Conservation (phyloP, 179 eudicot species). For the Silene coronaria region DNA sequence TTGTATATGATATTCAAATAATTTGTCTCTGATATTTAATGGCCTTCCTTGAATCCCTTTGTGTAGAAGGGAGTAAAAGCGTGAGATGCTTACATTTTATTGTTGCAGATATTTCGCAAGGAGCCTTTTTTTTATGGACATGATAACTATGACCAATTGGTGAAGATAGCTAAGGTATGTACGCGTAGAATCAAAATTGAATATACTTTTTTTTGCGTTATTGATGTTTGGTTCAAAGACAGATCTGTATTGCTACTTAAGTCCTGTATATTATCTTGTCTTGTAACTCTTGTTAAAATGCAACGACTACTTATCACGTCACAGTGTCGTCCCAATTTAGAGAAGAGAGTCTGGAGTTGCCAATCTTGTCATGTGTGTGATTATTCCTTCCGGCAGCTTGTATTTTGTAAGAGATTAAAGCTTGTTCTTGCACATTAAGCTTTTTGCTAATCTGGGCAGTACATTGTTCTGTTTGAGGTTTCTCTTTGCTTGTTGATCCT, state of each 20-base stretch:
- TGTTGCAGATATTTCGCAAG: conserved; percentile 78
- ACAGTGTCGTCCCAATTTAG: background rate
- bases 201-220: background rate
- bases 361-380: background rate
- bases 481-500: background rate
- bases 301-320: too few species aligned
- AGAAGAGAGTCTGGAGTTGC: background rate
- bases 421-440: background rate
- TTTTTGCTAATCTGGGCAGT: background rate
- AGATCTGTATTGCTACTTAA: background rate
- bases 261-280: background rate
- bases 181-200: background rate
- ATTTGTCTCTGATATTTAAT: background rate
- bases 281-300: too few species aligned
- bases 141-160: conserved; percentile 88
- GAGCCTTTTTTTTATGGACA: conserved; percentile 95
- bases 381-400: background rate
- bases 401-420: too few species aligned
- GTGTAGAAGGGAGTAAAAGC: background rate
- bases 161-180: conserved; percentile 86
- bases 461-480: background rate
- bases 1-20: background rate
- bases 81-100: conserved; percentile 10
- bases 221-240: background rate
- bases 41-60: background rate